Percentiles rank a stretch among this genome's conserved stretches.
These are phyloP conservation scores for Pyrus hybrid DNA, from an alignment of 331 rosid genomes.

Conservation along the genomic window DNA sequence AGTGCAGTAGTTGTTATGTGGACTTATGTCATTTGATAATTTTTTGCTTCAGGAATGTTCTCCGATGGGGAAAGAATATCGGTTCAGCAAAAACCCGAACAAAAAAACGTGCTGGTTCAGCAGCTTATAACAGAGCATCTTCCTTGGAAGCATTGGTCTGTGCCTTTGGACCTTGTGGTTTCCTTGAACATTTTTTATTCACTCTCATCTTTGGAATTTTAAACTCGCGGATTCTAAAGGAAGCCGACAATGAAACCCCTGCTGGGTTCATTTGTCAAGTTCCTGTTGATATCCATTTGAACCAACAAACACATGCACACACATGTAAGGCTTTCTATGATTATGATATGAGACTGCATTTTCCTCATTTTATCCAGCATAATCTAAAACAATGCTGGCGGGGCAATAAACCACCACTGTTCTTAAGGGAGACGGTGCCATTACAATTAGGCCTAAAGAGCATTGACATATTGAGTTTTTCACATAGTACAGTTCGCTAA, in stretches of 20 bases:
- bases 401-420: background rate
- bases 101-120: slow-evolving; percentile 79
- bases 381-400: background rate
- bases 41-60: slow-evolving; percentile 59
- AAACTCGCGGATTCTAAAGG: background rate
- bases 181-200: slow-evolving; percentile 1
- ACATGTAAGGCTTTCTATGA: background rate
- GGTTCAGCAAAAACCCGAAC: slow-evolving; percentile 69
- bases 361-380: background rate
- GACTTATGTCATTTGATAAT: slow-evolving; percentile 5
- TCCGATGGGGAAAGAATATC: slow-evolving; percentile 94
- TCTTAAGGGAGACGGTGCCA: background rate
- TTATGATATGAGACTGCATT: background rate
- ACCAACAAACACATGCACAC: background rate
- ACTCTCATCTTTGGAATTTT: slow-evolving; percentile 3
- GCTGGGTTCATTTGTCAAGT: background rate
- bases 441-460: background rate
- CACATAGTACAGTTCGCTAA: background rate
- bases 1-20: slow-evolving; percentile 2
- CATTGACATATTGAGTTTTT: background rate
- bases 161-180: slow-evolving; percentile 17
- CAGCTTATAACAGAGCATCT: slow-evolving; percentile 87
- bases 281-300: background rate
- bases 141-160: slow-evolving; percentile 82
- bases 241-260: background rate